Evolutionary conservation across 2,329 filamentous ascomycete genomes (phyloP).

Genomic region (Curvularia sp.): DNA sequence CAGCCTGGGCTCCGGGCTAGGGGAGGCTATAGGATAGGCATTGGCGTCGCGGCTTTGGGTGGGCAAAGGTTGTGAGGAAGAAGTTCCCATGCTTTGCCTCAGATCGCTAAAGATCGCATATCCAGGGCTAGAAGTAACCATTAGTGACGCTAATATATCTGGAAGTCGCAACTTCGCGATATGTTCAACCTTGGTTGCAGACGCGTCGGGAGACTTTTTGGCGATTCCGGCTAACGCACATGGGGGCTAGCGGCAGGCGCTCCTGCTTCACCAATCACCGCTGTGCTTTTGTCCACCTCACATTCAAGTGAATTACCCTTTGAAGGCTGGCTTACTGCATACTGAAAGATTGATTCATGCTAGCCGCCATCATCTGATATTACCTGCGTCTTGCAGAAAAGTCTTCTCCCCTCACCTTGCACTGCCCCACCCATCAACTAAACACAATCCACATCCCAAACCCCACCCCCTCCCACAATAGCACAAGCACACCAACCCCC

Average conservation of each 20-base stretch:
- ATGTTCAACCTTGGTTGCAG: neutral
- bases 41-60: conserved; percentile 2
- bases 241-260: neutral
- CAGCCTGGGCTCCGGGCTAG: conserved; percentile 15
- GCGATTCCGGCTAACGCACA: neutral
- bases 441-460: conserved; percentile 3
- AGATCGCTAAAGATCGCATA: conserved; percentile 8
- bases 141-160: neutral
- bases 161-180: neutral
- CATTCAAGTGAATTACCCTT: neutral
- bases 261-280: conserved; percentile 1
- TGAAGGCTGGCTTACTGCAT: neutral
- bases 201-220: conserved; percentile 5
- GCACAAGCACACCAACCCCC: neutral
- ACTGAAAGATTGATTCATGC: neutral
- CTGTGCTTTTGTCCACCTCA: neutral
- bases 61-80: conserved; percentile 26
- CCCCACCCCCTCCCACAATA: neutral
- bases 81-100: conserved; percentile 21
- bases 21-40: conserved; percentile 14
- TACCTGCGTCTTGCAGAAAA: neutral
- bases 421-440: neutral
- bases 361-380: neutral
- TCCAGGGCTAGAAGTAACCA: conserved; percentile 6
- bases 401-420: neutral